A percentile compares a stretch with the other conserved stretches of the same genome.
Conservation (phyloP, 495 filamentous ascomycete genomes). For the Aspergillus baeticus region DNA sequence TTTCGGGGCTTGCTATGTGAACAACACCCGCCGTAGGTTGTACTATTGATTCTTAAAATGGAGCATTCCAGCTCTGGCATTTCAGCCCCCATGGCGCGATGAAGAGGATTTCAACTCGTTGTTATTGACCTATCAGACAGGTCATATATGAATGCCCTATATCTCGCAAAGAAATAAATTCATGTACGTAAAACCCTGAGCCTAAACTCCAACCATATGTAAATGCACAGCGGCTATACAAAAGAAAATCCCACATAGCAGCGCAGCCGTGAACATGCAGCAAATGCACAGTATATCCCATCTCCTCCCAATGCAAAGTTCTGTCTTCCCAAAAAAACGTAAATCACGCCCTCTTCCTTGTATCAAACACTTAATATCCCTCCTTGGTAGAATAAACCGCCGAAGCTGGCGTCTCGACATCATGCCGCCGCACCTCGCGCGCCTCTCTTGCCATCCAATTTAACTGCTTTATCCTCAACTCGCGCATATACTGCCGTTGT, state of each 20-base stretch:
- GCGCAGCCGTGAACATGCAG: neutral
- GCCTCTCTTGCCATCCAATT: slow-evolving; percentile 16
- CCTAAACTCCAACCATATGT: neutral
- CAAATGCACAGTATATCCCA: too few relatives aligned
- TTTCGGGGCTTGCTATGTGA: too few relatives aligned
- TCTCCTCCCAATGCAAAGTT: too few relatives aligned
- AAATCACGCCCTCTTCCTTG: neutral
- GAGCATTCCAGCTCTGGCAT: too few relatives aligned
- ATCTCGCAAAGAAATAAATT: neutral
- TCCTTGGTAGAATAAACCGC: neutral
- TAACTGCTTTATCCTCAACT: slow-evolving; percentile 19
- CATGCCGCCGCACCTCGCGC: neutral
- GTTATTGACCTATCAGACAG: too few relatives aligned
- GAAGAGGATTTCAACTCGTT: too few relatives aligned
- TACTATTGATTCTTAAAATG: too few relatives aligned
- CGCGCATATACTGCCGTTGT: slow-evolving; percentile 25
- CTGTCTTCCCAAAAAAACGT: neutral
- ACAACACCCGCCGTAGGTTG: too few relatives aligned
- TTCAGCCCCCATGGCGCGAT: too few relatives aligned
- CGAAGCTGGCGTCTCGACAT: slow-evolving; percentile 1
- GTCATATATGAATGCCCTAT: too few relatives aligned
- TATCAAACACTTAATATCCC: neutral
- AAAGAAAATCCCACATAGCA: neutral
- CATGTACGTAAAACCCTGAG: neutral
- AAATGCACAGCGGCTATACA: neutral